Evolutionary conservation across 805 yeast genomes (phyloP).

Genomic region (Saccharomycodes ludwigii): DNA sequence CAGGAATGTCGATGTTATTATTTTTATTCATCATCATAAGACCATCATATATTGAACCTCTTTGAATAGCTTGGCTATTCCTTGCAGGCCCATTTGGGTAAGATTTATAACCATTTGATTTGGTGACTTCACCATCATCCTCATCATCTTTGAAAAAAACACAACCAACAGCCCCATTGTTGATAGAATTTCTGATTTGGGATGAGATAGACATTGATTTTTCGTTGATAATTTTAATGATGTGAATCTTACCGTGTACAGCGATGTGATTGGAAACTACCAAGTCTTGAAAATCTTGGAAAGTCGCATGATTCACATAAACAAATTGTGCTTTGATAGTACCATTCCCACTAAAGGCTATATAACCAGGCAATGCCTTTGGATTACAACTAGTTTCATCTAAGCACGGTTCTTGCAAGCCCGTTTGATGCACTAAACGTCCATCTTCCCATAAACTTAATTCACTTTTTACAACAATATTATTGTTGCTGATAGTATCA

Average conservation of each 20-base stretch:
- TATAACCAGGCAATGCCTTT: conserved; percentile 46
- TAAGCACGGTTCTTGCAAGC: conserved; percentile 36
- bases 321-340: conserved; percentile 42
- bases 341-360: conserved; percentile 33
- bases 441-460: conserved; percentile 24
- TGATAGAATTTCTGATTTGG: conserved; percentile 50
- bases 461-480: conserved; percentile 33
- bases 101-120: conserved; percentile 39
- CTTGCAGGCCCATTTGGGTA: conserved; percentile 61
- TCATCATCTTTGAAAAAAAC: conserved; percentile 29
- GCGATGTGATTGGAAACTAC: conserved; percentile 26
- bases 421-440: conserved; percentile 32
- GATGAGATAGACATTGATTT: conserved; percentile 4
- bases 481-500: too few species aligned
- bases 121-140: conserved; percentile 48
- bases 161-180: conserved; percentile 50
- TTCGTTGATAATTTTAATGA: conserved; percentile 27
- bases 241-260: conserved; percentile 43
- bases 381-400: conserved; percentile 27
- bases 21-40: conserved; percentile 1
- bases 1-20: conserved; percentile 1
- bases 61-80: conserved; percentile 45
- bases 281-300: conserved; percentile 39
- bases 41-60: conserved; percentile 50
- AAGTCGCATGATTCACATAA: conserved; percentile 48